These are phyloP conservation scores for Peronosclerospora sorghi DNA, from an alignment of 352 stramenopile genomes.

Conservation along the genomic window DNA sequence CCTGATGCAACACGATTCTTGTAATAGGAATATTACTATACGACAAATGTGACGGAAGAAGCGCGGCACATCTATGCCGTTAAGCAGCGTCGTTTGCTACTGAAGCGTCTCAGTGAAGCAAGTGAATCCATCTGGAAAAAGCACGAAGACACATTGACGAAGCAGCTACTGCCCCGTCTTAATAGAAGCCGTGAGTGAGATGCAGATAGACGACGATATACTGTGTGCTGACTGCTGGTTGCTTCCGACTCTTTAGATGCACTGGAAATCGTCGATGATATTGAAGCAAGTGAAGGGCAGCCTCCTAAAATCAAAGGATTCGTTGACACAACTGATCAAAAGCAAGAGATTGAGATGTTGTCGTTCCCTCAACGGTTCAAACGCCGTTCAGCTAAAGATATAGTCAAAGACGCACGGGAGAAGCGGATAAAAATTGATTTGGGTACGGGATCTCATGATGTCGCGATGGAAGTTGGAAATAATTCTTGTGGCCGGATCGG, in stretches of 20 bases:
- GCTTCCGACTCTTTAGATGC: slow-evolving; percentile 21
- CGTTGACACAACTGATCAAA: neutral
- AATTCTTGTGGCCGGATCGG: neutral
- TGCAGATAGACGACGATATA: neutral
- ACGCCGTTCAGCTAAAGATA: slow-evolving; percentile 1
- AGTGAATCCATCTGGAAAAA: slow-evolving; percentile 47
- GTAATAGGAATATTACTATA: slow-evolving; percentile 63
- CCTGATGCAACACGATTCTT: neutral
- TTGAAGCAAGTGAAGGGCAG: slow-evolving; percentile 31
- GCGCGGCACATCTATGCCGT: slow-evolving; percentile 39
- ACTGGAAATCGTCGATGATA: slow-evolving; percentile 64
- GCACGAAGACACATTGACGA: slow-evolving; percentile 42
- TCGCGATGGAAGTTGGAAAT: neutral
- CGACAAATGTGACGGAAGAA: slow-evolving; percentile 40
- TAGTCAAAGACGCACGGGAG: neutral
- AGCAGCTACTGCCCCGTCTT: slow-evolving; percentile 51
- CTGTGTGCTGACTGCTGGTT: neutral
- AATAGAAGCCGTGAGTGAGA: slow-evolving; percentile 43
- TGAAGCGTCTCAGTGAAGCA: slow-evolving; percentile 47
- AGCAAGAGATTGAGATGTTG: slow-evolving; percentile 28
- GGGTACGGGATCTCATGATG: neutral
- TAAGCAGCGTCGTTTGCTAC: slow-evolving; percentile 53
- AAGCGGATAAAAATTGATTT: slow-evolving; percentile 8
- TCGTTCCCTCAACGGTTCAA: slow-evolving; percentile 10
- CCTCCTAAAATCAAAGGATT: neutral